Base-by-base conservation (phyloP, 441 rosid species). In the Kokia cookei region DNA sequence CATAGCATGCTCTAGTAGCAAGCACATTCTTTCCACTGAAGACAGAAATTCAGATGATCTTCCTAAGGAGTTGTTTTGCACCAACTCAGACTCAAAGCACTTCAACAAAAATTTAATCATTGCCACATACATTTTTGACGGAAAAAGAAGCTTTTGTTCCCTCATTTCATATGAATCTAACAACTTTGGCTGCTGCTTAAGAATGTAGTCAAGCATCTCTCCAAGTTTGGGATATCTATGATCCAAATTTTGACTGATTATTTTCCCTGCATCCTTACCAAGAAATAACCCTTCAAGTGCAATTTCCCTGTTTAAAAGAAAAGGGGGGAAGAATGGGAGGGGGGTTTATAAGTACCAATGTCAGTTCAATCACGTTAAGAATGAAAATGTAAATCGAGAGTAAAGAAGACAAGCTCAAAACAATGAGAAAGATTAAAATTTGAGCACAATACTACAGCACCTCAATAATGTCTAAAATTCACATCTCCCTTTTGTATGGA, bases 271-370 rank as follows among this genome's bases (percentile, higher is more conserved):
- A 75, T 84, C 91, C 80, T 87, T 91, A 64, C 66, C 54, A 65
- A 85, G 95, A 85, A 87, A 92, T 70, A 96, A 85, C 71, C 98
- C 97, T 86, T 92, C 96, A 29, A 91, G 87, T 77, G 98, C 98
- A 87, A 96, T 83, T 86, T 96, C 99, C 88, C 99, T 96, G 29
- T 15, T 71, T 65, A 80, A 73, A 78, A 61, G 35, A 64, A 70
- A 59, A 71, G 29, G 12, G 10, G 11, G 3, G 35, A 0, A 45
- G 3, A 5, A 29, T 0, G 4, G 45, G 35, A 24, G 11, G 8
- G 57, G 54, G 58, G 17, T 11, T 29, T 67, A 17, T 29, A 29
- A 48, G 54, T 50, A 9, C 9, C 40, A 43, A 43, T 73, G 51
- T n/a, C 48, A 51, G 67, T 55, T 71, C 29, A 9, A 42, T 15